These are phyloP conservation scores for Clavariopsis aquatica DNA, from an alignment of 495 filamentous ascomycete genomes.

Conservation along the genomic window DNA sequence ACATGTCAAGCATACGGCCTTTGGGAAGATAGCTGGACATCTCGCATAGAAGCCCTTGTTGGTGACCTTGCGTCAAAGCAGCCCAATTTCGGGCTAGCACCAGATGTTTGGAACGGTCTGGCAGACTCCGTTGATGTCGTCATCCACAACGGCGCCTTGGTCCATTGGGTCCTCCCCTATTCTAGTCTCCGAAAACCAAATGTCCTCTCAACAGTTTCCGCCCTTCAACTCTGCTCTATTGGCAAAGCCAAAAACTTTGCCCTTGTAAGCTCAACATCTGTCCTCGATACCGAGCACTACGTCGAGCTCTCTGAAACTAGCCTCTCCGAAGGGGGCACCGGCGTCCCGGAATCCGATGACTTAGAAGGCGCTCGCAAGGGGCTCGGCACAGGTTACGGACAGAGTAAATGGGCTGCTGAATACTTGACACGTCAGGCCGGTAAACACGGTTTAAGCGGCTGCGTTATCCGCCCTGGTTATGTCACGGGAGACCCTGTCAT, in stretches of 20 bases:
- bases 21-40: constrained; percentile 72
- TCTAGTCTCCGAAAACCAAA: constrained; percentile 74
- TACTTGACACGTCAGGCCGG: constrained; percentile 81
- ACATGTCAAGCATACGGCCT: constrained; percentile 73
- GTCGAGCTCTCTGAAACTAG: constrained; percentile 68
- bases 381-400: constrained; percentile 84
- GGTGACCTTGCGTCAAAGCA: constrained; percentile 66
- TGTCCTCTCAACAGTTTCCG: constrained; percentile 77
- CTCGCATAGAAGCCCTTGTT: constrained; percentile 62
- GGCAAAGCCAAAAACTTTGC: constrained; percentile 78
- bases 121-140: constrained; percentile 69
- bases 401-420: constrained; percentile 84
- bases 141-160: constrained; percentile 87
- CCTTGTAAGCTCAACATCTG: constrained; percentile 85
- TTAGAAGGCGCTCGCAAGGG: constrained; percentile 64
- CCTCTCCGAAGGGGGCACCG: constrained; percentile 52
- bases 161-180: constrained; percentile 88
- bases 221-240: constrained; percentile 70
- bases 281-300: constrained; percentile 80
- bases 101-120: constrained; percentile 63
- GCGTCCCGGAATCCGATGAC: constrained; percentile 65
- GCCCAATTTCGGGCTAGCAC: constrained; percentile 68
- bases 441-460: constrained; percentile 69
- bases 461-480: constrained; percentile 84
- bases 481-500: constrained; percentile 72